These are phyloP conservation scores for Agarophyton chilense DNA, from an alignment of 23 red algal genomes.

Conservation along the genomic window DNA sequence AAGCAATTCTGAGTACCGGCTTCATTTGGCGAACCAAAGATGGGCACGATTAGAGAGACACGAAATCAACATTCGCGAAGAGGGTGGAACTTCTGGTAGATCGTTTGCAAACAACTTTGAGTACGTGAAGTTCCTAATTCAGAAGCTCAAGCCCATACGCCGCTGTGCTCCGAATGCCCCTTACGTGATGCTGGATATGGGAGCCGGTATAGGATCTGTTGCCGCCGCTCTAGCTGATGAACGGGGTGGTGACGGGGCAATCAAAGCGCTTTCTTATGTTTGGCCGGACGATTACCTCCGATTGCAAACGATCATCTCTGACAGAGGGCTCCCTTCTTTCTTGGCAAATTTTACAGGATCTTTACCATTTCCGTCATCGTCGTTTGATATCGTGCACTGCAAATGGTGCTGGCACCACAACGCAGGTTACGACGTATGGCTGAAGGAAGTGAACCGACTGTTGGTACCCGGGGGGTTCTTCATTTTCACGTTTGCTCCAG, in stretches of 20 bases:
- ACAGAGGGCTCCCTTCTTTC: conserved; percentile 35
- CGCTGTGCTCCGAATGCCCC: background rate
- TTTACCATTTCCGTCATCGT: conserved; percentile 25
- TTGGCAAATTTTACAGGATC: conserved; percentile 42
- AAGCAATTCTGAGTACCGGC: background rate
- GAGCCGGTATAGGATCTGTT: conserved; percentile 50
- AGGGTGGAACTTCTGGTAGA: conserved; percentile 35
- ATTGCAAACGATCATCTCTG: conserved; percentile 37
- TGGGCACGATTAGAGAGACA: conserved; percentile 24
- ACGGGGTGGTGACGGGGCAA: background rate
- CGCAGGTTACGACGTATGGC: conserved; percentile 20
- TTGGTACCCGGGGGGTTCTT: conserved; percentile 41
- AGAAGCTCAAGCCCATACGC: background rate
- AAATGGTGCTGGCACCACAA: conserved; percentile 58
- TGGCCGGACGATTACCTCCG: conserved; percentile 43
- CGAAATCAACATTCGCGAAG: conserved; percentile 32
- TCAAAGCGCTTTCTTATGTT: conserved; percentile 33
- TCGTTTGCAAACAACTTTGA: conserved; percentile 38
- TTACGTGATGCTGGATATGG: conserved; percentile 33
- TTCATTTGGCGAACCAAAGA: conserved; percentile 30
- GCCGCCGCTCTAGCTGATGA: conserved; percentile 24
- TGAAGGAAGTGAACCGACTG: conserved; percentile 22
- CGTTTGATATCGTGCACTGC: conserved; percentile 49
- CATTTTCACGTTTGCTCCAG: conserved; percentile 41
- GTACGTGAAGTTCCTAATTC: conserved; percentile 10